Evolutionary conservation across 2,329 filamentous ascomycete species (phyloP), one percentile per base, ranked within the genome.

Genomic region (Paraconiothyrium brasiliense): DNA sequence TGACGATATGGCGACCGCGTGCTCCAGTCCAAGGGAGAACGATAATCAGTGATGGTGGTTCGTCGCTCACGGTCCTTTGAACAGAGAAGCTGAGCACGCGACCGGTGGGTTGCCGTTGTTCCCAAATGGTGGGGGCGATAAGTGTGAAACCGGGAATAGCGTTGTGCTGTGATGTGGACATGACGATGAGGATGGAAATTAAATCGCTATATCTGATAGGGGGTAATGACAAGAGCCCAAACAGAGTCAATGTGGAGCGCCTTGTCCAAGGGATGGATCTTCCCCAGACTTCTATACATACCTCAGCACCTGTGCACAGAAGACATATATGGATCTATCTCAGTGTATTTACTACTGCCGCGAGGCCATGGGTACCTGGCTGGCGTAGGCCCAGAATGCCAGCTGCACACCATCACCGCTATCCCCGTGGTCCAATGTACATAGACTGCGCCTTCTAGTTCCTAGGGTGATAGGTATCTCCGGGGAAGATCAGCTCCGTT

Each of bases 21-120:
- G 71, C 73, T 20, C 72, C 71, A 14, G 71, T 74, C 73, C 73
- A 75, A n/a, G 71, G 67, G 50, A 68, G 67, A 10, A 75, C 58
- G 9, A 73, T 39, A 32, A 75, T 69, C 10, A 74, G 62, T n/a
- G 67, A 69, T 20, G 71, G 67, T 39, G 57, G 44, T 16, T 52
- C 46, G 9, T 46, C 41, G 11, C 30, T 47, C 16, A 35, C n/a
- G 11, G 16, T 13, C 11, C 22, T 47, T 34, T 41, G 7, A 48
- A 20, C 27, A 6, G 39, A 34, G 11, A 32, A 47, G 47, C 14
- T 54, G 22, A n/a, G 16, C 14, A 16, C 16, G 39, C 39, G 16
- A 16, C 16, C 16, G 8, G 47, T 34, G 30, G 46, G 11, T 34
- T 34, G 24, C 67, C 59, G 49, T 49, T 60, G 49, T 49, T 66